Conservation (phyloP, 257 asterid species). For the Penstemon newberryi region DNA sequence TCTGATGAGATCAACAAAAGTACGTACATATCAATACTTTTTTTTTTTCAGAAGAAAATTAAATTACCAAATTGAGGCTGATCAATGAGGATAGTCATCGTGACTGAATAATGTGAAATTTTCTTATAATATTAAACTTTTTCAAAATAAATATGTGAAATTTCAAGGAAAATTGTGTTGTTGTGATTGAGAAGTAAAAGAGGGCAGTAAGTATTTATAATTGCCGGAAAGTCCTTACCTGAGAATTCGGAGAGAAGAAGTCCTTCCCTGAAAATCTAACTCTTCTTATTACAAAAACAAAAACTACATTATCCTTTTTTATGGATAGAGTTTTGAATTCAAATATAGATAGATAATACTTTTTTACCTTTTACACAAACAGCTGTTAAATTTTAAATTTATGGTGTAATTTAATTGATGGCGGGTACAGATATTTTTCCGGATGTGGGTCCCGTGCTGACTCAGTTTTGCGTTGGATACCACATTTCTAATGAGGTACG, state of each 20-base stretch:
- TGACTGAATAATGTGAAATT: background rate
- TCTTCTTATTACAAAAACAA: background rate
- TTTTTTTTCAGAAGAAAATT: background rate
- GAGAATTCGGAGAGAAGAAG: conserved; percentile 61
- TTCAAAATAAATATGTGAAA: background rate
- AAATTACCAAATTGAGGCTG: conserved; percentile 55
- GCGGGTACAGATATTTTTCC: conserved; percentile 3
- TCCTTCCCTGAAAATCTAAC: conserved; percentile 65
- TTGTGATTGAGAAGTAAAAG: conserved; percentile 27
- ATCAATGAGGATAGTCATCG: conserved; percentile 67
- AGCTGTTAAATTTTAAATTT: background rate
- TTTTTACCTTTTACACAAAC: background rate
- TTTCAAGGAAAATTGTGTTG: background rate
- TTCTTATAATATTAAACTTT: background rate
- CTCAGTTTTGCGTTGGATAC: conserved; percentile 40
- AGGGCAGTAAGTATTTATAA: conserved; percentile 69
- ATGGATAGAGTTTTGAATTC: background rate
- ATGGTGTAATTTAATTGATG: background rate
- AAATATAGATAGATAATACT: background rate
- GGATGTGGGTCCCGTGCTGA: conserved; percentile 42
- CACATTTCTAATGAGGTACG: conserved; percentile 6
- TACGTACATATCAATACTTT: background rate
- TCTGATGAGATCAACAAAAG: background rate
- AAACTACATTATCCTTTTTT: background rate
- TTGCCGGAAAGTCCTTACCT: conserved; percentile 89